These are phyloP conservation scores for Apiotrichum mycotoxinovorans DNA, from an alignment of 1,284 basidiomycete genomes.

Conservation along the genomic window DNA sequence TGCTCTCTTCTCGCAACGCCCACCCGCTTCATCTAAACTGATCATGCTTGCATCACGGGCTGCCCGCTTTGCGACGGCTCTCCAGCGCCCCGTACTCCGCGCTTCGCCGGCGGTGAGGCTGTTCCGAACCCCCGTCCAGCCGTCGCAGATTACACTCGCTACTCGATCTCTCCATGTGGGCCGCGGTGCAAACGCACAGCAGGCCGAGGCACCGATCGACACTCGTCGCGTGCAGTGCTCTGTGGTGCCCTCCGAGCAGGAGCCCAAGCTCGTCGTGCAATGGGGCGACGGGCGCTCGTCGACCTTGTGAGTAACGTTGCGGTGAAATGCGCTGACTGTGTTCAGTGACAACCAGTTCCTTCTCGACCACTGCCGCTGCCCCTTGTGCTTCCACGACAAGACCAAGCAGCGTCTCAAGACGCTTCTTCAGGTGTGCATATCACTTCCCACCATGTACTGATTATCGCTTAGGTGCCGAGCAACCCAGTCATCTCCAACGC, in stretches of 20 bases:
- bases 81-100: too few species aligned
- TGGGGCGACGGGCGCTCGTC: slow-evolving; percentile 10
- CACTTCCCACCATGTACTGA: neutral
- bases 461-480: slow-evolving; percentile 61
- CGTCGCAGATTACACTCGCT: too few species aligned
- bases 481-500: slow-evolving; percentile 55
- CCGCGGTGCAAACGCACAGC: too few species aligned
- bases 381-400: slow-evolving; percentile 77
- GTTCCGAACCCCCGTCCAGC: too few species aligned
- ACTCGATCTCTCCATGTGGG: too few species aligned
- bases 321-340: neutral
- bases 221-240: too few species aligned
- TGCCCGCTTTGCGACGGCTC: too few species aligned
- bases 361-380: slow-evolving; percentile 83
- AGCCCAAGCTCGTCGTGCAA: slow-evolving; percentile 1
- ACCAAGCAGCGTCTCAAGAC: slow-evolving; percentile 88
- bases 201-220: too few species aligned
- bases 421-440: slow-evolving; percentile 64
- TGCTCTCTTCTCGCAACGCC: too few species aligned
- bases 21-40: too few species aligned
- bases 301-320: slow-evolving; percentile 2
- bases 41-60: too few species aligned
- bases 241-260: slow-evolving; percentile 10
- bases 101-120: too few species aligned
- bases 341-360: slow-evolving; percentile 68